Percentiles rank a stretch among this genome's conserved stretches.
Conservation (phyloP, 2,329 filamentous ascomycete species). For the Beauveria bassiana region DNA sequence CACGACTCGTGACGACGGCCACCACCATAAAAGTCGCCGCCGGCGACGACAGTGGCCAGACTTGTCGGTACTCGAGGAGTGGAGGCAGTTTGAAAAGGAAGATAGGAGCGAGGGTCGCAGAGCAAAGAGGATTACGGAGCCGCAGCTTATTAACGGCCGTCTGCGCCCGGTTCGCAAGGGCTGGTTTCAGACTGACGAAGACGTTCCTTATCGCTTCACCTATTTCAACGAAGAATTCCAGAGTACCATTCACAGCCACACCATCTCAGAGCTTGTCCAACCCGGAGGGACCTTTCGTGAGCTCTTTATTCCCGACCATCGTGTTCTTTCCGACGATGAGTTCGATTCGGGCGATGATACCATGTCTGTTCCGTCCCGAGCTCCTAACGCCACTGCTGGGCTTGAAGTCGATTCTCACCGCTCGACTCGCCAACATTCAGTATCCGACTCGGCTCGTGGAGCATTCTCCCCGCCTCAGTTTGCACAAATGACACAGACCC, state of each 20-base stretch:
- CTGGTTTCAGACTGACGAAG: slow-evolving; percentile 85
- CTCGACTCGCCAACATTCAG: slow-evolving; percentile 40
- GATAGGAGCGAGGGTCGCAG: slow-evolving; percentile 68
- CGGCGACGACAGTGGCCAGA: slow-evolving; percentile 79
- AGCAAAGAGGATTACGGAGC: slow-evolving; percentile 88
- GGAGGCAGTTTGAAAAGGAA: slow-evolving; percentile 86
- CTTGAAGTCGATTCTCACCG: slow-evolving; percentile 32
- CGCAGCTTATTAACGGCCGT: slow-evolving; percentile 83
- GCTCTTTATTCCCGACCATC: slow-evolving; percentile 83
- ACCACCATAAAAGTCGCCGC: slow-evolving; percentile 40
- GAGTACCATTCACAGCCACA: slow-evolving; percentile 92
- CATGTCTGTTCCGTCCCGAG: slow-evolving; percentile 18
- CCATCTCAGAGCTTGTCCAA: slow-evolving; percentile 86
- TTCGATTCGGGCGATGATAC: slow-evolving; percentile 51
- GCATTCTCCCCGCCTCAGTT: slow-evolving; percentile 21
- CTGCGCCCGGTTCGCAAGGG: slow-evolving; percentile 69
- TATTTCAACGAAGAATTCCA: slow-evolving; percentile 98
- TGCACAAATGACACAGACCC: neutral
- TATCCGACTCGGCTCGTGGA: slow-evolving; percentile 24
- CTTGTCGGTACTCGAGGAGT: slow-evolving; percentile 74
- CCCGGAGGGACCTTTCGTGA: slow-evolving; percentile 77
- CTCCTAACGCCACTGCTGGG: slow-evolving; percentile 17
- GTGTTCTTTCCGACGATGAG: slow-evolving; percentile 64
- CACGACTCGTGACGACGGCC: slow-evolving; percentile 33
- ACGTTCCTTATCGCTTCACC: slow-evolving; percentile 88